phyloP scores from a whole-genome alignment of 305 asterid genomes.

The Fraxinus greggii region DNA sequence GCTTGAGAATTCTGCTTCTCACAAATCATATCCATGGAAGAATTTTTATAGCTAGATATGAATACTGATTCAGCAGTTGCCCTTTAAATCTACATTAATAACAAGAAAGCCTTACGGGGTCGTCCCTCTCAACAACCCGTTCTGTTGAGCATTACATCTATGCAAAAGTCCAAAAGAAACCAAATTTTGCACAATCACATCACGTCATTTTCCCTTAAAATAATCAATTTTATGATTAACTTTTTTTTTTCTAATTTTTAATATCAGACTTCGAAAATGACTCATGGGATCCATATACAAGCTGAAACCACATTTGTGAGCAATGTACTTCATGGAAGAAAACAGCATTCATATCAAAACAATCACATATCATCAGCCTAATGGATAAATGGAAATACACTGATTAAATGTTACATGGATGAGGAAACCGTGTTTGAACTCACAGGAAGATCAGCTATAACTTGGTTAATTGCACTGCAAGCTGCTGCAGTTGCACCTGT shows the following conservation, averaged over 20 bases:
- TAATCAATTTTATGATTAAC: neutral
- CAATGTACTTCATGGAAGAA: constrained; percentile 4
- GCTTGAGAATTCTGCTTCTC: neutral
- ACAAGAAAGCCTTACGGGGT: neutral
- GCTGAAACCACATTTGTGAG: neutral
- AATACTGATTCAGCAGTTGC: neutral
- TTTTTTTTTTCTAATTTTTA: neutral
- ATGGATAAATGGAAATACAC: constrained; percentile 4
- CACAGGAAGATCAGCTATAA: constrained; percentile 94
- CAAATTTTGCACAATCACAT: neutral
- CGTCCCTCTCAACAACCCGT: neutral
- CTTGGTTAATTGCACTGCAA: constrained; percentile 94
- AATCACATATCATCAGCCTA: constrained; percentile 13
- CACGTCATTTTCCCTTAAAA: neutral
- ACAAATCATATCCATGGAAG: neutral
- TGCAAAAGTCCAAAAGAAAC: neutral
- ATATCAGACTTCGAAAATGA: neutral
- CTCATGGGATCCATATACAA: neutral
- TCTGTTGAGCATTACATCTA: neutral
- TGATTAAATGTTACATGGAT: constrained; percentile 19
- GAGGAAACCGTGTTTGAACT: constrained; percentile 37
- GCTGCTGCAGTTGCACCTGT: constrained; percentile 99
- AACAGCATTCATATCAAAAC: neutral
- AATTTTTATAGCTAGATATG: neutral
- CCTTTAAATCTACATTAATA: neutral